These are phyloP conservation scores for Amphibolis antarctica DNA, from an alignment of 106 monocot species.

Conservation along the genomic window DNA sequence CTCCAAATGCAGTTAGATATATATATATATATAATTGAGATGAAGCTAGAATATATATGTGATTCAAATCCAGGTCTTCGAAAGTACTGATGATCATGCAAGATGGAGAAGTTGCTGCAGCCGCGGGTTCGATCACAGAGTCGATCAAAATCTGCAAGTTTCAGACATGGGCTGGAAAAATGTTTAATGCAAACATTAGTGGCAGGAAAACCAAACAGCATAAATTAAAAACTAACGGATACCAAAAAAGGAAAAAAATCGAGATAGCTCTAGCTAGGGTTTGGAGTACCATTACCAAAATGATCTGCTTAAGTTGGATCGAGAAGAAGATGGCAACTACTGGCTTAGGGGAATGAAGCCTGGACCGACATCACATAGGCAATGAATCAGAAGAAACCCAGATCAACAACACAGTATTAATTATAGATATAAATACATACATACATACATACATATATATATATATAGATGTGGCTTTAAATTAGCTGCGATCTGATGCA, in stretches of 20 bases:
- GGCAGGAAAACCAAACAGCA: background rate
- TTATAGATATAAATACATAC: too few species aligned
- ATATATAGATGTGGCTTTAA: too few species aligned
- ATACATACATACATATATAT: too few species aligned
- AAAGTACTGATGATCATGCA: too few species aligned
- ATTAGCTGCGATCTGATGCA: background rate
- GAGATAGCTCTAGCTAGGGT: background rate
- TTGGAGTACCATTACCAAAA: background rate
- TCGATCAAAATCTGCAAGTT: background rate
- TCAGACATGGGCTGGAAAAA: too few species aligned
- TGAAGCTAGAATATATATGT: too few species aligned
- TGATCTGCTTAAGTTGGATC: background rate
- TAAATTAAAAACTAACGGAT: background rate
- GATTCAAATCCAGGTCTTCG: too few species aligned
- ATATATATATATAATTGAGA: too few species aligned
- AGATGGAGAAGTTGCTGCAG: too few species aligned
- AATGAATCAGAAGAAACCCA: background rate
- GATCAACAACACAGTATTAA: background rate
- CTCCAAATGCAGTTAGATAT: too few species aligned
- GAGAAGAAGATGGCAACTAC: background rate
- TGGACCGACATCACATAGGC: constrained; percentile 37
- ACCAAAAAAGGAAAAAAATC: background rate
- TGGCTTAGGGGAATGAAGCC: constrained; percentile 61
- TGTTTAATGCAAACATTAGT: background rate
- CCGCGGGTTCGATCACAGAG: too few species aligned